Evolutionary conservation across 2,329 filamentous ascomycete genomes (phyloP).

Genomic region (Albifimbria verrucaria): DNA sequence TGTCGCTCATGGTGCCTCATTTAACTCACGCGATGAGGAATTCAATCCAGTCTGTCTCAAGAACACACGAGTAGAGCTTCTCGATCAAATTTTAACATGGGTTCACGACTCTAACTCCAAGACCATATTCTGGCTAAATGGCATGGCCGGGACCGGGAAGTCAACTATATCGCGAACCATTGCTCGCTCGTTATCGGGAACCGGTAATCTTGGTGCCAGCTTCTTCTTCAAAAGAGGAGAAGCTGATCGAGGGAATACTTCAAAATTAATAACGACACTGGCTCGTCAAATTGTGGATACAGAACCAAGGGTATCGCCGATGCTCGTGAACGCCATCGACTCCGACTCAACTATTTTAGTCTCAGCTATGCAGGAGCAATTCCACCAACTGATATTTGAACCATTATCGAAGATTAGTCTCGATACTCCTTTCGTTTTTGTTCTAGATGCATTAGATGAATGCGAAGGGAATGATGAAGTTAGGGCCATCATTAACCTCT

Average conservation of each 20-base stretch:
- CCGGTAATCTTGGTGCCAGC: too few relatives aligned
- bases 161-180: too few relatives aligned
- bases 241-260: conserved; percentile 32
- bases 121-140: too few relatives aligned
- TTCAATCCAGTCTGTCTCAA: too few relatives aligned
- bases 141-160: too few relatives aligned
- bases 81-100: too few relatives aligned
- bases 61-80: too few relatives aligned
- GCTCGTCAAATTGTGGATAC: conserved; percentile 25
- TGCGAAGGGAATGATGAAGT: conserved; percentile 21
- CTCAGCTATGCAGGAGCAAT: conserved; percentile 30
- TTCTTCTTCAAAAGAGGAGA: too few relatives aligned
- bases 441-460: not conserved
- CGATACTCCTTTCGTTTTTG: not conserved
- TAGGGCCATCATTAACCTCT: conserved; percentile 24
- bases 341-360: conserved; percentile 21
- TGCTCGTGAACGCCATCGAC: conserved; percentile 24
- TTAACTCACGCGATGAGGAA: too few relatives aligned
- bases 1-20: too few relatives aligned
- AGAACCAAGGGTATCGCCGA: conserved; percentile 20
- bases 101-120: too few relatives aligned
- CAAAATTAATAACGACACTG: conserved; percentile 36
- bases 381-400: conserved; percentile 33
- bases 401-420: not conserved
- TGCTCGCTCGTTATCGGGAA: too few relatives aligned